These are phyloP conservation scores for Phytophthora foliorum DNA, from an alignment of 352 stramenopile genomes.

Conservation along the genomic window DNA sequence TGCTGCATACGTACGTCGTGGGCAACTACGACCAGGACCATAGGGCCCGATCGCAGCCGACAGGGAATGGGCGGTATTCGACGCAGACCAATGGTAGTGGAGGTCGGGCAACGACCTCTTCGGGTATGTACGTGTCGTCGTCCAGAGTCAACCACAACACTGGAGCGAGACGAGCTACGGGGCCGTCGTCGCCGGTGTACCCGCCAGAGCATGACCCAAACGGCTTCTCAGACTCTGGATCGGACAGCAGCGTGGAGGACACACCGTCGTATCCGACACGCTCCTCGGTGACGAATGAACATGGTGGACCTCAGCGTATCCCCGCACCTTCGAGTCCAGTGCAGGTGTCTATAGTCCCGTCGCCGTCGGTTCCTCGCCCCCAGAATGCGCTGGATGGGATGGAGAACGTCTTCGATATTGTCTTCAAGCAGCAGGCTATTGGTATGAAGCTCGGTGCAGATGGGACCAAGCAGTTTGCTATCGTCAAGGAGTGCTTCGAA, in stretches of 20 bases:
- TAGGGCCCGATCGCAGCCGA: constrained; percentile 17
- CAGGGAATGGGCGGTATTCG: constrained; percentile 24
- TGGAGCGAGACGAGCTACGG: constrained; percentile 18
- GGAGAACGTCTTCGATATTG: constrained; percentile 86
- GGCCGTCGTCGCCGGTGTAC: constrained; percentile 33
- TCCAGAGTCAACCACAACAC: constrained; percentile 27
- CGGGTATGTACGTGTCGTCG: constrained; percentile 21
- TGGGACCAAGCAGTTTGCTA: constrained; percentile 73
- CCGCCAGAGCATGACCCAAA: constrained; percentile 40
- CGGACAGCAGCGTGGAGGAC: constrained; percentile 59
- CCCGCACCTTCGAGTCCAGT: constrained; percentile 30
- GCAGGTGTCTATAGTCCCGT: constrained; percentile 34
- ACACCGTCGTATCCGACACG: constrained; percentile 27
- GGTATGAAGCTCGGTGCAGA: constrained; percentile 85
- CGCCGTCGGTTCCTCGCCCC: constrained; percentile 33
- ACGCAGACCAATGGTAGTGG: neutral
- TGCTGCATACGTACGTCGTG: constrained; percentile 76
- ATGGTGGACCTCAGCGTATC: constrained; percentile 26
- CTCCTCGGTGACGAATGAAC: constrained; percentile 32
- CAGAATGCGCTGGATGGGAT: constrained; percentile 63
- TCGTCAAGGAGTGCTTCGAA: constrained; percentile 88
- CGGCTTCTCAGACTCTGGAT: constrained; percentile 67
- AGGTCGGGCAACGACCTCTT: constrained; percentile 11
- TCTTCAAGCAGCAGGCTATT: constrained; percentile 89
- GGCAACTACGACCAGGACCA: constrained; percentile 66